Evolutionary conservation across 441 rosid species (phyloP).

Genomic region (Euphorbia celastroides): DNA sequence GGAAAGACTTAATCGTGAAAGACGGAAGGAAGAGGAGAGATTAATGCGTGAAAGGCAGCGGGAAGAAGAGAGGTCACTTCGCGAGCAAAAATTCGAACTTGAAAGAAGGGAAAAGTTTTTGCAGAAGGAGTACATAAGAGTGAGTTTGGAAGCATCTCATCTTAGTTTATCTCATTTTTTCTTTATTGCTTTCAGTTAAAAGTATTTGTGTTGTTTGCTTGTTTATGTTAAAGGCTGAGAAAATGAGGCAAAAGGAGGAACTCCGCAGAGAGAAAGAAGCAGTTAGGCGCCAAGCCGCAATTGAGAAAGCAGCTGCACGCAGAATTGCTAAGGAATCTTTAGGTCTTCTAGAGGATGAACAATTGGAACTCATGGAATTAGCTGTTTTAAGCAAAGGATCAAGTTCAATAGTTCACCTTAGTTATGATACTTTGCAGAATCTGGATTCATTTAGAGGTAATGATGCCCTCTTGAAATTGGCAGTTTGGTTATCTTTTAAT

Average conservation of each 20-base stretch:
- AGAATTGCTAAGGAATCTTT: constrained; percentile 82
- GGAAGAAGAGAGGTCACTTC: constrained; percentile 78
- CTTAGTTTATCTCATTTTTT: background rate
- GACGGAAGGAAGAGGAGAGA: constrained; percentile 89
- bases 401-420: constrained; percentile 61
- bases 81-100: constrained; percentile 85
- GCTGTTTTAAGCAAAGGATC: constrained; percentile 71
- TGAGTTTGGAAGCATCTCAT: constrained; percentile 26
- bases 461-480: no score
- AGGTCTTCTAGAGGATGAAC: constrained; percentile 88
- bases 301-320: constrained; percentile 87
- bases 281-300: constrained; percentile 87
- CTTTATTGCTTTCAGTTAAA: constrained; percentile 30
- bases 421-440: constrained; percentile 65
- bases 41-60: constrained; percentile 85
- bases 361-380: constrained; percentile 86
- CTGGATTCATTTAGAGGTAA: constrained; percentile 75
- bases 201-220: no score
- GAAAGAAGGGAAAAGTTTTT: constrained; percentile 85
- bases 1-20: constrained; percentile 92
- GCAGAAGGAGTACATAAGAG: constrained; percentile 78
- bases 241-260: constrained; percentile 82
- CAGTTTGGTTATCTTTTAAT: no score
- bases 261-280: constrained; percentile 74
- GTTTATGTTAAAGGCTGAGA: no score